A percentile compares a stretch with the other conserved stretches of the same genome.
Conservation (phyloP, 176 grass and related monocot genomes). For the Zea luxurians region DNA sequence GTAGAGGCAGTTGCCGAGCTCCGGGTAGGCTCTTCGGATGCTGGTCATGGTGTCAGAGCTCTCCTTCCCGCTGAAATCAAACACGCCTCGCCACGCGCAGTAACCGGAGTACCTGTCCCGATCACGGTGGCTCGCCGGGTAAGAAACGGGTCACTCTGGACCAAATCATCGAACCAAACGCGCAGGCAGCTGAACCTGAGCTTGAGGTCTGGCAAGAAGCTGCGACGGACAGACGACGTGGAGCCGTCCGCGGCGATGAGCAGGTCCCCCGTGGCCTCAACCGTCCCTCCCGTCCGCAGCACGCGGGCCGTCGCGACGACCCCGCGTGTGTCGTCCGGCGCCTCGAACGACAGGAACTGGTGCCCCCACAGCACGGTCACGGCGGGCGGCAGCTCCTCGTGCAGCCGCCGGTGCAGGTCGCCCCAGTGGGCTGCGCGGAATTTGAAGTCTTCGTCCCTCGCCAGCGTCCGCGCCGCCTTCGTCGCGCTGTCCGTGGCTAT, state of each 20-base stretch:
- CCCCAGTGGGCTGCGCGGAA: conserved; percentile 82
- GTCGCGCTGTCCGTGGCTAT: conserved; percentile 56
- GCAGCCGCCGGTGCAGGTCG: conserved; percentile 67
- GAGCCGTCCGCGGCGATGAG: conserved; percentile 80
- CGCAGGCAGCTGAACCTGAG: conserved; percentile 48
- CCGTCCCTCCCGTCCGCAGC: conserved; percentile 47
- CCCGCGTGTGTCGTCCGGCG: conserved; percentile 27
- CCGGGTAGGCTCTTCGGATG: conserved; percentile 59
- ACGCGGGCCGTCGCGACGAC: conserved; percentile 51
- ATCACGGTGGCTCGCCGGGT: background rate
- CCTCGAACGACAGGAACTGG: conserved; percentile 72
- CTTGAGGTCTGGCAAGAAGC: conserved; percentile 68
- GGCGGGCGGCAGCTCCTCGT: conserved; percentile 50
- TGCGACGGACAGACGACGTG: conserved; percentile 63
- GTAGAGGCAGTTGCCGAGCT: conserved; percentile 78
- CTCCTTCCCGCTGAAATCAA: conserved; percentile 77
- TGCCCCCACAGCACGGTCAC: conserved; percentile 68
- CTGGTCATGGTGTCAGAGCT: conserved; percentile 43
- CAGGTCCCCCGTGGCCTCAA: conserved; percentile 61
- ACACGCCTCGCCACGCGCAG: conserved; percentile 76
- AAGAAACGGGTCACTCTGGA: background rate
- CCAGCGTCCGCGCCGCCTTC: conserved; percentile 63
- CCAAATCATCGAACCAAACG: background rate
- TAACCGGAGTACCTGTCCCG: conserved; percentile 77
- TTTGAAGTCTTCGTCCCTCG: conserved; percentile 62